phyloP scores from a whole-genome alignment of 495 filamentous ascomycete genomes.

The Hypoxylon lienhwacheense region DNA sequence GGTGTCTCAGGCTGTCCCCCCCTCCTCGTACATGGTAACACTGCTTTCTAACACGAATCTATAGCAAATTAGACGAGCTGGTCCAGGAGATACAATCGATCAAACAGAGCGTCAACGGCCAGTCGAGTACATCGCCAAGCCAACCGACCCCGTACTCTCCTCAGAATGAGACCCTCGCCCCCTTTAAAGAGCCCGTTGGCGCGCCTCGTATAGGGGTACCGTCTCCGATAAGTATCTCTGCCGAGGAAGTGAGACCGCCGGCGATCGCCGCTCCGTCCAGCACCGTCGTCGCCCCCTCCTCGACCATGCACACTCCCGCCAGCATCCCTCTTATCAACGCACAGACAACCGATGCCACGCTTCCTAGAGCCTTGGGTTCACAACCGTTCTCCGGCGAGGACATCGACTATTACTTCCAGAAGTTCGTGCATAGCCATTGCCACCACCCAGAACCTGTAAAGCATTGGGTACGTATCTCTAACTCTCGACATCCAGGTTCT shows the following conservation, averaged over 20 bases:
- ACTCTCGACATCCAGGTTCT: slow-evolving; percentile 32
- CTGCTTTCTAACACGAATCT: slow-evolving; percentile 8
- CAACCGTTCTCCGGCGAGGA: slow-evolving; percentile 51
- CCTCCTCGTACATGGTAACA: neutral
- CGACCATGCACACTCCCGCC: slow-evolving; percentile 28
- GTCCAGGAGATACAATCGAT: slow-evolving; percentile 50
- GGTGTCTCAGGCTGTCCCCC: no score
- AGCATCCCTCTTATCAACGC: slow-evolving; percentile 10
- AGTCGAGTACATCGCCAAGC: slow-evolving; percentile 17
- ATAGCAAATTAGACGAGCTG: slow-evolving; percentile 50
- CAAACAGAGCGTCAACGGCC: slow-evolving; percentile 44
- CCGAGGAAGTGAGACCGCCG: slow-evolving; percentile 19
- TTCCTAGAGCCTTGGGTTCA: slow-evolving; percentile 46
- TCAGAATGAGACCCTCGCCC: slow-evolving; percentile 12
- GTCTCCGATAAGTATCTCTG: slow-evolving; percentile 29
- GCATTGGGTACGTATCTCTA: neutral
- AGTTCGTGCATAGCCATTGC: slow-evolving; percentile 34
- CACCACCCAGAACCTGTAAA: no score
- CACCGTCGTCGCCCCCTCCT: slow-evolving; percentile 19
- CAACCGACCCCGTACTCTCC: slow-evolving; percentile 9
- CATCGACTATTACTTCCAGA: slow-evolving; percentile 51
- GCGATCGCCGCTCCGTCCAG: slow-evolving; percentile 1
- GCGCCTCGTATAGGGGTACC: slow-evolving; percentile 25
- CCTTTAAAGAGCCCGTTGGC: slow-evolving; percentile 26
- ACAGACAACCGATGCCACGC: slow-evolving; percentile 18